Evolutionary conservation across 1,139 yeast species (phyloP).

Genomic region (Pichia sp.): DNA sequence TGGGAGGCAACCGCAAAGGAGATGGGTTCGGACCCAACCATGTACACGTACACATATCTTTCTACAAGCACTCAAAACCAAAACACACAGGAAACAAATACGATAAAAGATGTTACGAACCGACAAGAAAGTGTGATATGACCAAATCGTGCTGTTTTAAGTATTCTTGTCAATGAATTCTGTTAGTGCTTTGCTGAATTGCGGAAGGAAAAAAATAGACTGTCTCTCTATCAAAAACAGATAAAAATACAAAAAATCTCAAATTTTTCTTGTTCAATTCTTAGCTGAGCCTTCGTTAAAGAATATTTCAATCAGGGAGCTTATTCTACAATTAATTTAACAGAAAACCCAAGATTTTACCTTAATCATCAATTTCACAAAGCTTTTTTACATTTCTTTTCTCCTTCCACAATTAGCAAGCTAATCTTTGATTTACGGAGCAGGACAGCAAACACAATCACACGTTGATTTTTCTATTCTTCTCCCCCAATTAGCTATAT

Average conservation of each 20-base stretch:
- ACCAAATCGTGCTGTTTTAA: constrained; percentile 16
- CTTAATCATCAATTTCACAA: constrained; percentile 19
- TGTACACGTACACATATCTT: too few relatives aligned
- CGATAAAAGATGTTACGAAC: constrained; percentile 19
- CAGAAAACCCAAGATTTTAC: constrained; percentile 19
- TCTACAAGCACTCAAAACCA: too few relatives aligned
- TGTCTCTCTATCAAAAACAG: too few relatives aligned
- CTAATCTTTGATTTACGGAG: constrained; percentile 21
- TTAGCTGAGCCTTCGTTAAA: background rate
- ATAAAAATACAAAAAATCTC: background rate
- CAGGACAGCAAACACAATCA: too few relatives aligned
- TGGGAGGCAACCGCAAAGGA: too few relatives aligned
- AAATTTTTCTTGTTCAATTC: too few relatives aligned
- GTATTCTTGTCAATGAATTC: constrained; percentile 9
- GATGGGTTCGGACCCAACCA: too few relatives aligned
- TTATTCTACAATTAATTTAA: constrained; percentile 16
- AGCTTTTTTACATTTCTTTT: constrained; percentile 17
- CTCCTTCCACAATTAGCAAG: constrained; percentile 19
- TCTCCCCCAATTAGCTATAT: too few relatives aligned
- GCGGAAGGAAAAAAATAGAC: too few relatives aligned
- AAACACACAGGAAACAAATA: too few relatives aligned
- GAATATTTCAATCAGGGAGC: constrained; percentile 15
- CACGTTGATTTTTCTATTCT: too few relatives aligned
- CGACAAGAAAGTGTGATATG: constrained; percentile 22
- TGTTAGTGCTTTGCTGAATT: constrained; percentile 24